Evolutionary conservation across 345 rosid genomes (phyloP).

Genomic region (Dipteronia sinensis): DNA sequence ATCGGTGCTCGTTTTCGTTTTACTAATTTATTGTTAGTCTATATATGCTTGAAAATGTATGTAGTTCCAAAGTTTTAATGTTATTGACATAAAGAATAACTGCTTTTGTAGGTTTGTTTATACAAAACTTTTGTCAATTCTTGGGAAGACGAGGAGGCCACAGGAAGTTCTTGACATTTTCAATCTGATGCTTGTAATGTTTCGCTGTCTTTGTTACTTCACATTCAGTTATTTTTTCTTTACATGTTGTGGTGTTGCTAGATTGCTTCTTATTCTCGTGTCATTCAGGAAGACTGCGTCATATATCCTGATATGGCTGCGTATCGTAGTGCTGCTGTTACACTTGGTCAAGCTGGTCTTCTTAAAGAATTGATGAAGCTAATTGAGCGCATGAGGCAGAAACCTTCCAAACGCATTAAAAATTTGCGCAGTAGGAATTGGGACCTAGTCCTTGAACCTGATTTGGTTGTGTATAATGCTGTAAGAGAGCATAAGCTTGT

Average conservation of each 20-base stretch:
- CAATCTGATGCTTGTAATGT: conserved; percentile 77
- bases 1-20: not conserved
- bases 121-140: conserved; percentile 84
- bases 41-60: not conserved
- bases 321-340: conserved; percentile 75
- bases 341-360: conserved; percentile 88
- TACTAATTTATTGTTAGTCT: not conserved
- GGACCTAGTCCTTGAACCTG: conserved; percentile 88
- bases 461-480: conserved; percentile 88
- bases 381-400: conserved; percentile 80
- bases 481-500: conserved; percentile 49
- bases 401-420: conserved; percentile 52
- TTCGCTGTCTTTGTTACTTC: conserved; percentile 22
- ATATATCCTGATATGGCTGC: conserved; percentile 94
- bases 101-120: conserved; percentile 80
- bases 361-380: conserved; percentile 68
- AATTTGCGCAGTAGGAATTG: conserved; percentile 57
- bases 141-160: conserved; percentile 71
- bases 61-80: not conserved
- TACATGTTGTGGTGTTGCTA: conserved; percentile 22
- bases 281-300: conserved; percentile 65
- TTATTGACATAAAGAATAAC: not conserved
- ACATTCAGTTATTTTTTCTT: not conserved
- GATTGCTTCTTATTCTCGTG: conserved; percentile 32
- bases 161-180: conserved; percentile 70